Conservation (phyloP, 495 filamentous ascomycete genomes). For the Podospora fimiseda region DNA sequence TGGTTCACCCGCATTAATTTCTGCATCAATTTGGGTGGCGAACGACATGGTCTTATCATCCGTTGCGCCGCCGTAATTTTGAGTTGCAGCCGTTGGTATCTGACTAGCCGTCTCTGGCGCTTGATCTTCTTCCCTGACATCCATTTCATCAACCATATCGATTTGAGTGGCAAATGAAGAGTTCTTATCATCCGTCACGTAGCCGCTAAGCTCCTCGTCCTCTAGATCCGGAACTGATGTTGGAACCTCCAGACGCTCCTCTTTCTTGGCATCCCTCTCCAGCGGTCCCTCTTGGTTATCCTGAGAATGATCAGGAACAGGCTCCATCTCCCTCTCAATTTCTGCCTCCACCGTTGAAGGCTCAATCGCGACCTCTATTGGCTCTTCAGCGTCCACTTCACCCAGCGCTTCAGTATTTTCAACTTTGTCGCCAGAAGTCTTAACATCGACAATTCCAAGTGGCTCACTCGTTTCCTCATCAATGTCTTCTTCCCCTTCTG, state of each 20-base stretch:
- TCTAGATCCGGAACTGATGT: neutral
- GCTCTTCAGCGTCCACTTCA: neutral
- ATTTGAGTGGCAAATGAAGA: neutral
- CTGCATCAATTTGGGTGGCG: too few relatives aligned
- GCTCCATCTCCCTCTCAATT: too few relatives aligned
- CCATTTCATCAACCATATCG: neutral
- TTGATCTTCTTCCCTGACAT: neutral
- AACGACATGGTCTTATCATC: neutral
- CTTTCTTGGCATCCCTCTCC: neutral
- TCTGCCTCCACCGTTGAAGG: neutral
- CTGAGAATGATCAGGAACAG: too few relatives aligned
- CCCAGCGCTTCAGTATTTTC: slow-evolving; percentile 4
- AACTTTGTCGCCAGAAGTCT: neutral
- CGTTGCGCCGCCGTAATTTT: neutral
- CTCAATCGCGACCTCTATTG: slow-evolving; percentile 6
- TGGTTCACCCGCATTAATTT: neutral
- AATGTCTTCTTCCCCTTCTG: neutral
- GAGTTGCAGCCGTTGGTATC: neutral
- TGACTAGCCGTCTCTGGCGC: neutral
- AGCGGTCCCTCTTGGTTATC: neutral
- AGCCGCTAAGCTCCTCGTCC: neutral
- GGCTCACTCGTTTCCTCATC: neutral
- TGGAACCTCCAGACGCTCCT: too few relatives aligned
- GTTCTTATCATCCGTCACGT: neutral
- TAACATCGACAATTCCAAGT: neutral